These are phyloP conservation scores for Testicularia cyperi DNA, from an alignment of 1,284 basidiomycete genomes.

Conservation along the genomic window DNA sequence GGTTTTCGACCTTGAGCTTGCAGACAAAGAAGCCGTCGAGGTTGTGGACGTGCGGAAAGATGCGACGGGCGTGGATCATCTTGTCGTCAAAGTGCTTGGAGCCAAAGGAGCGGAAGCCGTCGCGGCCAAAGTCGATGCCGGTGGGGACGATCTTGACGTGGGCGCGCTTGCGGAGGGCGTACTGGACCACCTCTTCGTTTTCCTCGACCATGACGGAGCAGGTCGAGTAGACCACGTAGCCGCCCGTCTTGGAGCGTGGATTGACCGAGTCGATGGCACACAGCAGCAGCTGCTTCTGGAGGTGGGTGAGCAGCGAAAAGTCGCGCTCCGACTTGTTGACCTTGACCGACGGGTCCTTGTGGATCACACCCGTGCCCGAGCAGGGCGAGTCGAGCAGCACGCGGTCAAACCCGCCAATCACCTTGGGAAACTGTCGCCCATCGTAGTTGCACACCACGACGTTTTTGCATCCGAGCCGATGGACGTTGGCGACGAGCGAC, in stretches of 20 bases:
- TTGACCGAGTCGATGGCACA: slow-evolving; percentile 96
- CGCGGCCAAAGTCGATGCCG: slow-evolving; percentile 87
- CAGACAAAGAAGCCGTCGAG: slow-evolving; percentile 99
- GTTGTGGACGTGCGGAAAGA: slow-evolving; percentile 61
- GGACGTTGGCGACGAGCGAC: slow-evolving; percentile 92
- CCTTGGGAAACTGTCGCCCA: slow-evolving; percentile 97
- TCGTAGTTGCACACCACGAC: slow-evolving; percentile 97
- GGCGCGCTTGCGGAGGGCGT: slow-evolving; percentile 95
- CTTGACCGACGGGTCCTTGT: slow-evolving; percentile 96
- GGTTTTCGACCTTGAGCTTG: slow-evolving; percentile 79
- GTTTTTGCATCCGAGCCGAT: slow-evolving; percentile 96
- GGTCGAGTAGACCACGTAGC: slow-evolving; percentile 95
- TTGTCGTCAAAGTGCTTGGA: slow-evolving; percentile 83
- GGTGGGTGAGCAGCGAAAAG: slow-evolving; percentile 82
- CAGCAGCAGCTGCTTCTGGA: slow-evolving; percentile 97
- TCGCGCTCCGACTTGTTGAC: slow-evolving; percentile 97
- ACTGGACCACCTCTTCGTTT: slow-evolving; percentile 97
- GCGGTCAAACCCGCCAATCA: slow-evolving; percentile 96
- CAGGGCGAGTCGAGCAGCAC: slow-evolving; percentile 96
- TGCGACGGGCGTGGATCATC: slow-evolving; percentile 63
- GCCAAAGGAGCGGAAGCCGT: slow-evolving; percentile 85
- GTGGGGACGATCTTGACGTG: slow-evolving; percentile 91
- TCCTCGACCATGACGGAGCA: slow-evolving; percentile 98
- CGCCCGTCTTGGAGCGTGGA: slow-evolving; percentile 84
- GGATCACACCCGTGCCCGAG: slow-evolving; percentile 96